Evolutionary conservation across 139 green algal species (phyloP).

Genomic region (Auxenochlorella pyrenoidosa): DNA sequence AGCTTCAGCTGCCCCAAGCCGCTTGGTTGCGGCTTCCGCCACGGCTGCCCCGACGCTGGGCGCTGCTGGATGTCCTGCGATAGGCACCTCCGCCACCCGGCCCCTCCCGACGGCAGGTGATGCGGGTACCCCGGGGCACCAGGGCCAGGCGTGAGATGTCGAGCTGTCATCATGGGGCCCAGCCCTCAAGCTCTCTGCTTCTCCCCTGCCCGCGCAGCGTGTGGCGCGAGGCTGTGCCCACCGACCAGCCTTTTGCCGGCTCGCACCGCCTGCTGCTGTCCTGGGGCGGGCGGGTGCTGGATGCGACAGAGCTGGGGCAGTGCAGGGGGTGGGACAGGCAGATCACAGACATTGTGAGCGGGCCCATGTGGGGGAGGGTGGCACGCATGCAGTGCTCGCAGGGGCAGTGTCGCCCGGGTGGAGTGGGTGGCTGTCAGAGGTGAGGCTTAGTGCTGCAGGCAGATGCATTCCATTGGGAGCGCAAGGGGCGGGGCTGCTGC

Average conservation of each 20-base stretch:
- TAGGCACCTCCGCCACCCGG: neutral
- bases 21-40: constrained; percentile 3
- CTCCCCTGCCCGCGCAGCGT: neutral
- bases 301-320: neutral
- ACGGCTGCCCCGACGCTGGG: neutral
- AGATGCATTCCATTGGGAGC: neutral
- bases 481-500: neutral
- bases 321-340: neutral
- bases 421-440: no score
- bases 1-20: constrained; percentile 1
- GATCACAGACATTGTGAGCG: neutral
- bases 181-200: no score
- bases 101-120: neutral
- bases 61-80: neutral
- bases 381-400: no score
- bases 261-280: neutral
- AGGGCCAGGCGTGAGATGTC: no score
- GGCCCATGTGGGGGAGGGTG: neutral
- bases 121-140: neutral
- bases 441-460: neutral
- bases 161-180: no score
- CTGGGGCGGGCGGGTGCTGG: neutral
- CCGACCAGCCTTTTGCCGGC: neutral
- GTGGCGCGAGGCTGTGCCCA: neutral
- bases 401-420: no score